Percentiles rank a stretch among this genome's conserved stretches.
phyloP scores from a whole-genome alignment of 2,329 filamentous ascomycete genomes.

The Emmonsia crescens region DNA sequence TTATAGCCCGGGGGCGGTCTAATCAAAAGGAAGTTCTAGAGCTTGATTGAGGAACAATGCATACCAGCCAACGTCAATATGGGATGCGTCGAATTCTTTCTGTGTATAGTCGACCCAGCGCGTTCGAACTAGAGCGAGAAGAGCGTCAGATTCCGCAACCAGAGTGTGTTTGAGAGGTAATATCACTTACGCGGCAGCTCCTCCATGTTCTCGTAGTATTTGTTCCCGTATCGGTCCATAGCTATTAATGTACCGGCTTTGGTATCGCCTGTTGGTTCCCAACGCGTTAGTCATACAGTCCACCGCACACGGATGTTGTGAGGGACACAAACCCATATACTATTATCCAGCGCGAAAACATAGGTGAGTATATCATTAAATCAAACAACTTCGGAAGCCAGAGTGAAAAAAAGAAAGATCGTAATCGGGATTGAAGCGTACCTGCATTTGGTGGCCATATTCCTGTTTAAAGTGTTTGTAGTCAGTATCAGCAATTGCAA shows the following conservation, averaged over 20 bases:
- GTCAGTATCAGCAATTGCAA: conserved; percentile 28
- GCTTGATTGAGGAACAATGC: conserved; percentile 5
- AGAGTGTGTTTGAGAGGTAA: neutral
- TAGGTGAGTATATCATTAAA: neutral
- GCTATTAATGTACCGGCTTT: conserved; percentile 83
- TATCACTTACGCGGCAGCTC: conserved; percentile 64
- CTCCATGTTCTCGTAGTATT: conserved; percentile 90
- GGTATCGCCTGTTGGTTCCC: conserved; percentile 63
- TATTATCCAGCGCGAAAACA: conserved; percentile 15
- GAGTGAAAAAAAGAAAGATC: conserved; percentile 6
- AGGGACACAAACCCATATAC: conserved; percentile 32
- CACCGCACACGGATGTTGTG: neutral
- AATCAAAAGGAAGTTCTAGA: neutral
- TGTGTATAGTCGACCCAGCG: conserved; percentile 97
- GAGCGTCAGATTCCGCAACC: neutral
- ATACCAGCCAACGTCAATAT: conserved; percentile 85
- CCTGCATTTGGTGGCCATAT: conserved; percentile 88
- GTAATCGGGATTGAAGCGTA: conserved; percentile 30
- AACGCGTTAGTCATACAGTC: conserved; percentile 13
- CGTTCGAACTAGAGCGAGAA: conserved; percentile 58
- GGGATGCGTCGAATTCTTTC: conserved; percentile 51
- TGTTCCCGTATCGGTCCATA: conserved; percentile 86
- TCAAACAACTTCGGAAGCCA: conserved; percentile 16
- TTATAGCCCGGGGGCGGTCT: neutral
- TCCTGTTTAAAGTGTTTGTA: conserved; percentile 46